Evolutionary conservation across 768 basidiomycete species (phyloP).

Genomic region (Lyophyllum atratum): DNA sequence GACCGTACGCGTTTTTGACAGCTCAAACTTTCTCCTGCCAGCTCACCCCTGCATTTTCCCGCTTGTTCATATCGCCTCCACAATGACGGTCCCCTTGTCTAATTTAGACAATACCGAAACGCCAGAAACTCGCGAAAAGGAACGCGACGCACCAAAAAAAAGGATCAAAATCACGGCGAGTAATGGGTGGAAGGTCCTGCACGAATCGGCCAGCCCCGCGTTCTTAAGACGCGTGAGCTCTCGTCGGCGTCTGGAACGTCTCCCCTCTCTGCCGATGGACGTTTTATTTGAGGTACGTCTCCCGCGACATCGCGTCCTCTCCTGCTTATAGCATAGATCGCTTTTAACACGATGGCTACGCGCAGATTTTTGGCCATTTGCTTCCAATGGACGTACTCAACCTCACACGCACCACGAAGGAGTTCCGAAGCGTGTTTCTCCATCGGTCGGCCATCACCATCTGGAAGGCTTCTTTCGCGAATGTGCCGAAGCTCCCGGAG

Average conservation of each 20-base stretch:
- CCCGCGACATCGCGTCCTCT: background rate
- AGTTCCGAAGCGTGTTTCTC: conserved; percentile 27
- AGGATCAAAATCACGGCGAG: conserved; percentile 8
- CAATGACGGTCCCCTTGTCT: background rate
- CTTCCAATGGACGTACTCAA: conserved; percentile 32
- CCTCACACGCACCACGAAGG: conserved; percentile 30
- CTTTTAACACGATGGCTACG: background rate
- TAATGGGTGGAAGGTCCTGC: conserved; percentile 2
- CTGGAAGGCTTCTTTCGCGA: conserved; percentile 25
- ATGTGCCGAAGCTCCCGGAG: conserved; percentile 24
- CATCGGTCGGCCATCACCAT: conserved; percentile 20
- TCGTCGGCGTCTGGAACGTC: background rate
- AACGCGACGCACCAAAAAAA: conserved; percentile 4
- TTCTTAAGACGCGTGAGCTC: background rate
- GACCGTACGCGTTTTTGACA: background rate
- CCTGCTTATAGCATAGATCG: background rate
- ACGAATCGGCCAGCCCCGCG: background rate
- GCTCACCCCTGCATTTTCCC: background rate
- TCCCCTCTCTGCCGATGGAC: conserved; percentile 10
- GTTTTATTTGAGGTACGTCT: conserved; percentile 12
- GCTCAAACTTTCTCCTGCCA: background rate
- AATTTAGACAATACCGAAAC: background rate
- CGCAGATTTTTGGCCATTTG: conserved; percentile 19
- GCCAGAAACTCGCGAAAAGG: conserved; percentile 6
- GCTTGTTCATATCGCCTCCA: background rate